Conservation (phyloP, 441 rosid species). For the Cnidoscolus chayamansa region DNA sequence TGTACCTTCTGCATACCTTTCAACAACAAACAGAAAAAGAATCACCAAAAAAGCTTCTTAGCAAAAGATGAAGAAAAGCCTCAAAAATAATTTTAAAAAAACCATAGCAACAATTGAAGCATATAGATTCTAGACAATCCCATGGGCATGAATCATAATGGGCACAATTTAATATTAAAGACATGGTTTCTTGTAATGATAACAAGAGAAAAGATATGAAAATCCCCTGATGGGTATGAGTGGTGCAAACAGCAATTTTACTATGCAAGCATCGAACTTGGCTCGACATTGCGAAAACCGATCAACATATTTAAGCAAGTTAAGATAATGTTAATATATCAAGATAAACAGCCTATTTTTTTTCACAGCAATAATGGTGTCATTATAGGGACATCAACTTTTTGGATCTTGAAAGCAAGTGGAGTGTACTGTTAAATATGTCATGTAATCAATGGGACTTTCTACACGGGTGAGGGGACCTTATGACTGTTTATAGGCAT, state of each 20-base stretch:
- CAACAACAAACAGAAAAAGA: conserved; percentile 11
- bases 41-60: background rate
- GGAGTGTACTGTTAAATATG: conserved; percentile 32
- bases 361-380: conserved; percentile 13
- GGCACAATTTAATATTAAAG: background rate
- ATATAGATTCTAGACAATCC: background rate
- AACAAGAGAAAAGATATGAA: background rate
- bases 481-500: too few relatives aligned
- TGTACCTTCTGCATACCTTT: conserved; percentile 51
- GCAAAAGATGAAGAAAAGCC: too few relatives aligned
- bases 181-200: background rate
- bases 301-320: background rate
- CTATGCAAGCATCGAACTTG: conserved; percentile 4
- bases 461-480: background rate
- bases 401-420: conserved; percentile 7
- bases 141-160: background rate
- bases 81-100: too few relatives aligned
- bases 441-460: conserved; percentile 17
- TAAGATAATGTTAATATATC: background rate
- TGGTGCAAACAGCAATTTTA: conserved; percentile 12
- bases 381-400: conserved; percentile 14
- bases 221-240: background rate
- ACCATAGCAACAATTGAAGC: background rate
- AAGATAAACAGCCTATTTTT: conserved; percentile 6
- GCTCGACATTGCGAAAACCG: background rate